These are phyloP conservation scores for Rhodamnia argentea DNA, from an alignment of 345 rosid species.

Conservation along the genomic window DNA sequence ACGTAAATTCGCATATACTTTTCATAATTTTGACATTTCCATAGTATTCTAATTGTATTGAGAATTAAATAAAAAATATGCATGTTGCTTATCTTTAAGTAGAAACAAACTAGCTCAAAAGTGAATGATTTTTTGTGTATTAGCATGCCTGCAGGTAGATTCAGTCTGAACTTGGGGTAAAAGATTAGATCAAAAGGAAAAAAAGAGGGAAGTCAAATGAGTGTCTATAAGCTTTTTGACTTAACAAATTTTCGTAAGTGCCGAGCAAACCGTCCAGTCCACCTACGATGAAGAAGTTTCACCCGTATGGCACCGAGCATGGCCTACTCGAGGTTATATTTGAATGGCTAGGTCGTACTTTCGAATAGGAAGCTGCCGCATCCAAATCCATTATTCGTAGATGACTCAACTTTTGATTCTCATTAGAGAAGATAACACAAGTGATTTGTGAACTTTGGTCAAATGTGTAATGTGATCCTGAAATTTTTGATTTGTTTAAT, in stretches of 20 bases:
- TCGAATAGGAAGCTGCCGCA: neutral
- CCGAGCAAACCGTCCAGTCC: neutral
- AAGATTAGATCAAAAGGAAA: too few relatives aligned
- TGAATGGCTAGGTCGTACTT: neutral
- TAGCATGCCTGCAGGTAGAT: neutral
- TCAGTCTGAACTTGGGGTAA: neutral
- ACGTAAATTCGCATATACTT: neutral
- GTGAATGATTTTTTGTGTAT: neutral
- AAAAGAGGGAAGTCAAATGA: too few relatives aligned
- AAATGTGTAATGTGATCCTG: too few relatives aligned
- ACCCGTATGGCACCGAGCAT: neutral
- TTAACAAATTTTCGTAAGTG: neutral
- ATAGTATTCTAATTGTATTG: neutral
- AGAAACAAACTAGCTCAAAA: neutral
- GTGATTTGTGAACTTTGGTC: too few relatives aligned
- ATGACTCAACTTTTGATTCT: neutral
- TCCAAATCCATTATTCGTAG: too few relatives aligned
- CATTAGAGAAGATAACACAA: too few relatives aligned
- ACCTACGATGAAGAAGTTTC: neutral
- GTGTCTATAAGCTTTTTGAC: too few relatives aligned
- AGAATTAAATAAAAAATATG: neutral
- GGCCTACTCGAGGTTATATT: neutral
- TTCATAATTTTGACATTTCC: neutral
- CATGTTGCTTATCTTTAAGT: neutral
- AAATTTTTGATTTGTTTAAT: too few relatives aligned